phyloP scores from a whole-genome alignment of 202 grass and related monocot genomes.

The Bolboschoenoplectus hybrid region DNA sequence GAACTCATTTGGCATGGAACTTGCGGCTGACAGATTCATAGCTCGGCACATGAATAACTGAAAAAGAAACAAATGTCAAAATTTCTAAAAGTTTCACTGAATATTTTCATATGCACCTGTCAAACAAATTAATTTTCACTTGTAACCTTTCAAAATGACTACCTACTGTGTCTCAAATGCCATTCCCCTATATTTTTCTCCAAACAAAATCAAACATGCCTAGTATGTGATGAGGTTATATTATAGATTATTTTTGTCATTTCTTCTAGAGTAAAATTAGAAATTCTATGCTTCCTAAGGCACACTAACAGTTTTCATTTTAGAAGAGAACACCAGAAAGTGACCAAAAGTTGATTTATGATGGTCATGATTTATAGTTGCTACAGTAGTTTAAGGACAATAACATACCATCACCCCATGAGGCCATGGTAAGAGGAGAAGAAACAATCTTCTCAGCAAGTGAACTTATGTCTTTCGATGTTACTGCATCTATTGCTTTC shows the following conservation, averaged over 20 bases:
- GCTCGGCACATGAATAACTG: conserved; percentile 81
- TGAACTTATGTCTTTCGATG: conserved; percentile 71
- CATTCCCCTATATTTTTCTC: neutral
- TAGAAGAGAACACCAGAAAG: neutral
- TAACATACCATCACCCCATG: conserved; percentile 82
- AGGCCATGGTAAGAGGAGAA: conserved; percentile 88
- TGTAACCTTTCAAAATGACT: neutral
- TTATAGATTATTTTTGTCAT: neutral
- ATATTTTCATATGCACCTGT: neutral
- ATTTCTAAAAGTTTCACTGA: neutral
- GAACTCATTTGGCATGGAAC: conserved; percentile 74
- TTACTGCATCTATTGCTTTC: conserved; percentile 72
- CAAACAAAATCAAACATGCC: neutral
- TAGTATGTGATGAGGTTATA: neutral
- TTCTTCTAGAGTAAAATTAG: conserved; percentile 7
- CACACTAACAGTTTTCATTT: neutral
- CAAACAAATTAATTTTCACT: neutral
- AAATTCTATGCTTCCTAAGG: neutral
- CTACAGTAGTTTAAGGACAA: neutral
- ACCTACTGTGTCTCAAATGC: neutral
- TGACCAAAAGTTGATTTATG: neutral
- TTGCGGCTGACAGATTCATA: conserved; percentile 84
- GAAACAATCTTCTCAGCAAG: conserved; percentile 80
- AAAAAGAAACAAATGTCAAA: conserved; percentile 30
- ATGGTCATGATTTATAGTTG: neutral